A percentile compares a stretch with the other conserved stretches of the same genome.
These are phyloP conservation scores for Cylindrotheca fusiformis DNA, from an alignment of 108 stramenopile species.

Conservation along the genomic window DNA sequence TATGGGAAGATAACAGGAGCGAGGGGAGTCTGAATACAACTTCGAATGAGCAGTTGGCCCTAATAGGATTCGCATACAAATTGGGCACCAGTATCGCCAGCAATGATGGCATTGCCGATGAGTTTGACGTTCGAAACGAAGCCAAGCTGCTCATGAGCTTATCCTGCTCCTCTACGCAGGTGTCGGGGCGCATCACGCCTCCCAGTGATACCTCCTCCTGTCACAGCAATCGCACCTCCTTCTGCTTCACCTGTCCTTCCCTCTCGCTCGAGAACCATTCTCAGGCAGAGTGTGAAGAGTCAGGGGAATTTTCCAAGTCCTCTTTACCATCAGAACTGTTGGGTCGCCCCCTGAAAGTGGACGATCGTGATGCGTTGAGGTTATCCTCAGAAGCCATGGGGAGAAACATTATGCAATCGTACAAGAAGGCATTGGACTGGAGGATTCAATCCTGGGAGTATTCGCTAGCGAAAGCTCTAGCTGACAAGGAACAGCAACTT, in stretches of 20 bases:
- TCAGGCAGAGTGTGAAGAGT: neutral
- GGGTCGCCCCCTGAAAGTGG: slow-evolving; percentile 53
- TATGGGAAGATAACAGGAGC: neutral
- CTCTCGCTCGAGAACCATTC: slow-evolving; percentile 42
- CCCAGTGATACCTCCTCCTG: slow-evolving; percentile 27
- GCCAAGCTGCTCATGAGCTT: slow-evolving; percentile 83
- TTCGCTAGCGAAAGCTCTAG: slow-evolving; percentile 48
- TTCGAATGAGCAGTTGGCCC: slow-evolving; percentile 50
- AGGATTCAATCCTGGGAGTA: slow-evolving; percentile 72
- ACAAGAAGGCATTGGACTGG: slow-evolving; percentile 76
- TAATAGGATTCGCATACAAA: slow-evolving; percentile 59
- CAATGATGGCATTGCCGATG: slow-evolving; percentile 45
- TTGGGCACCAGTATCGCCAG: slow-evolving; percentile 47
- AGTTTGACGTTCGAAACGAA: slow-evolving; percentile 59
- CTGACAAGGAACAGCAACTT: slow-evolving; percentile 47
- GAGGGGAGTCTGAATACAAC: slow-evolving; percentile 9
- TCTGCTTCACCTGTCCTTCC: slow-evolving; percentile 55
- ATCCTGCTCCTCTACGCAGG: slow-evolving; percentile 24
- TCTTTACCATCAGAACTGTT: slow-evolving; percentile 50
- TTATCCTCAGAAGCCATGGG: slow-evolving; percentile 73
- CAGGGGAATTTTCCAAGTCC: neutral
- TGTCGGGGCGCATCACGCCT: slow-evolving; percentile 24
- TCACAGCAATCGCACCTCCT: slow-evolving; percentile 17
- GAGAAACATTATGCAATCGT: slow-evolving; percentile 67
- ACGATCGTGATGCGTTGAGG: slow-evolving; percentile 66